Conservation (phyloP, 1,284 basidiomycete genomes). For the Cutaneotrichosporon sp. region DNA sequence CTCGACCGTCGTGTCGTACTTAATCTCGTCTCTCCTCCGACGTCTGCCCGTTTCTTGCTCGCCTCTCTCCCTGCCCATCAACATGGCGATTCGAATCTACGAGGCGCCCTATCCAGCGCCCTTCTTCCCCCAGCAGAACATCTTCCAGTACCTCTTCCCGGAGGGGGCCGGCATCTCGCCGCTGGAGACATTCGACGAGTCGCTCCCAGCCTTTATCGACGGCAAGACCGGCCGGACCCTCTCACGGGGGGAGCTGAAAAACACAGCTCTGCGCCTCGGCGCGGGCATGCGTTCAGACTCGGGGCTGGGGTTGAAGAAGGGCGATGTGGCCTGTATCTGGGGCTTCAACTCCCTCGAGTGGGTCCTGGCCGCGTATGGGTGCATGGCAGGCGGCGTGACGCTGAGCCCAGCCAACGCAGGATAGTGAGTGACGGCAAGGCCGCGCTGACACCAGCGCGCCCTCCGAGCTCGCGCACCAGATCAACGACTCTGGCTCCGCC, state of each 20-base stretch:
- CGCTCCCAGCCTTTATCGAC: conserved; percentile 62
- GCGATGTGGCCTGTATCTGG: conserved; percentile 41
- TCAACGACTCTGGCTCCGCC: conserved; percentile 55
- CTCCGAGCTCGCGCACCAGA: conserved; percentile 33
- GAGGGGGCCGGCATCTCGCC: conserved; percentile 1
- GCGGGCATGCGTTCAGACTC: conserved; percentile 46
- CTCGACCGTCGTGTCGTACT: too few relatives aligned
- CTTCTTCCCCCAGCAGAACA: conserved; percentile 6
- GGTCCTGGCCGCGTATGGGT: conserved; percentile 59
- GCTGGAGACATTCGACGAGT: background rate
- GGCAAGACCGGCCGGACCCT: conserved; percentile 57
- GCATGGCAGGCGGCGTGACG: conserved; percentile 41
- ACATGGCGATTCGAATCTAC: conserved; percentile 10
- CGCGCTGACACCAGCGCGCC: conserved; percentile 2
- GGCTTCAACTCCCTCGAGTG: conserved; percentile 58
- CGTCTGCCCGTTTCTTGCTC: too few relatives aligned
- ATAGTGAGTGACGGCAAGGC: too few relatives aligned
- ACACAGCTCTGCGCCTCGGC: conserved; percentile 57
- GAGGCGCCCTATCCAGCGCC: conserved; percentile 8
- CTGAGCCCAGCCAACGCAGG: conserved; percentile 41
- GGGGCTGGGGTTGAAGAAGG: conserved; percentile 40
- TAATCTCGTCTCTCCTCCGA: too few relatives aligned
- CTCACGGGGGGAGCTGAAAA: conserved; percentile 56
- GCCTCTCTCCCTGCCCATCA: too few relatives aligned
- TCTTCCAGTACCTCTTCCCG: conserved; percentile 17